A percentile compares a stretch with the other conserved stretches of the same genome.
Evolutionary conservation across 345 rosid genomes (phyloP).

Genomic region (Eucalyptus regnans): DNA sequence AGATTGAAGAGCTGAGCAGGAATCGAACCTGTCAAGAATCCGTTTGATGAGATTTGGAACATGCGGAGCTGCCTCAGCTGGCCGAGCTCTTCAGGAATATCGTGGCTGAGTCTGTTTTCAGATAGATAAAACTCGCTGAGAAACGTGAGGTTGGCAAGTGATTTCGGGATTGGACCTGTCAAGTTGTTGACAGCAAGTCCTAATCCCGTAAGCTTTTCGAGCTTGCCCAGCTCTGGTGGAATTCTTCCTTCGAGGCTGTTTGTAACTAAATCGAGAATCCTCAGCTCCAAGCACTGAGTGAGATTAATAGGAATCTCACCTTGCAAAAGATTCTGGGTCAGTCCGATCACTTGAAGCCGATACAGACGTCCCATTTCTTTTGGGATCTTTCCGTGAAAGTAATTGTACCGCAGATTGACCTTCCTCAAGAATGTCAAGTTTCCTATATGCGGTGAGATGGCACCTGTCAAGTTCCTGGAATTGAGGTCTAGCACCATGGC

Average conservation of each 20-base stretch:
- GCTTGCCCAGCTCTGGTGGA: conserved; percentile 4
- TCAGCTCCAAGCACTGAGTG: conserved; percentile 2
- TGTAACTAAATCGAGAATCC: background rate
- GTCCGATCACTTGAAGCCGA: background rate
- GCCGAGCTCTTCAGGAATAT: conserved; percentile 5
- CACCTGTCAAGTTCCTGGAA: conserved; percentile 2
- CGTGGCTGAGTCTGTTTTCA: conserved; percentile 7
- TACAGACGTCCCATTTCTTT: conserved; percentile 2
- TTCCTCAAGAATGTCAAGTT: conserved; percentile 7
- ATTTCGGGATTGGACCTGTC: conserved; percentile 7
- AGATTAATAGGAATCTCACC: conserved; percentile 12
- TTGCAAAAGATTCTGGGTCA: conserved; percentile 1
- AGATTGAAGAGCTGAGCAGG: conserved; percentile 9
- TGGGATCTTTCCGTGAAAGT: conserved; percentile 5
- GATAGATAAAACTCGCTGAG: background rate
- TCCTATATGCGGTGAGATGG: conserved; percentile 8
- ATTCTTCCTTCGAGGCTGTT: conserved; percentile 15
- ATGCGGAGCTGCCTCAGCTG: background rate
- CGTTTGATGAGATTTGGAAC: conserved; percentile 7
- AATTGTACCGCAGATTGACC: conserved; percentile 1
- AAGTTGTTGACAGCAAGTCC: conserved; percentile 7
- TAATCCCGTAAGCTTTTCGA: background rate
- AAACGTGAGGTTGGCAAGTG: conserved; percentile 3
- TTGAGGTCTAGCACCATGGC: background rate
- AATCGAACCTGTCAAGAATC: conserved; percentile 4